phyloP scores from a whole-genome alignment of 768 basidiomycete genomes.

The Kwoniella sp. region DNA sequence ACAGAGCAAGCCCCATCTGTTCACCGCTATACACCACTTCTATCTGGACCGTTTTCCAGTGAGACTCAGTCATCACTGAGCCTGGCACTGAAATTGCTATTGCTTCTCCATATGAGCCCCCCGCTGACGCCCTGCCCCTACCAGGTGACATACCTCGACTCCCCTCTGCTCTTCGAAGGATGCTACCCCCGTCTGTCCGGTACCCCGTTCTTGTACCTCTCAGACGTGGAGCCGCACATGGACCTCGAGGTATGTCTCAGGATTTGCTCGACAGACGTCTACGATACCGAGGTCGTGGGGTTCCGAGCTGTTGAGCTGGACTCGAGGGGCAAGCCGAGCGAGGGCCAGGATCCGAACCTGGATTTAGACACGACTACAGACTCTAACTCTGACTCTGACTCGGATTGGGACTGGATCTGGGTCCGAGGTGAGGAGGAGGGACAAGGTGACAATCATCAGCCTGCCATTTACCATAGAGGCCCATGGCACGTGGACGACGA shows the following conservation, averaged over 20 bases:
- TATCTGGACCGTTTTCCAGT: no score
- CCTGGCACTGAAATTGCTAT: no score
- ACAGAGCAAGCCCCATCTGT: no score
- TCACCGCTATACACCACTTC: not conserved
- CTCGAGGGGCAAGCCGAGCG: not conserved
- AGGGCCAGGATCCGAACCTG: not conserved
- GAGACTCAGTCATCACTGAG: no score
- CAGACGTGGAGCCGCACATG: not conserved
- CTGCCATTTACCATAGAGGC: no score
- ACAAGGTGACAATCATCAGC: no score
- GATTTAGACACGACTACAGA: no score
- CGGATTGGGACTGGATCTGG: no score
- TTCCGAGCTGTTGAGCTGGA: not conserved
- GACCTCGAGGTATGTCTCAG: not conserved
- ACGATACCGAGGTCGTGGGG: constrained; percentile 14
- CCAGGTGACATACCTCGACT: constrained; percentile 9
- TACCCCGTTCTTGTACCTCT: not conserved
- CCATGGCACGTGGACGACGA: no score
- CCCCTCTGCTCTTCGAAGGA: not conserved
- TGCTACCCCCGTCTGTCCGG: constrained; percentile 3
- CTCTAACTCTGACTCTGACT: no score
- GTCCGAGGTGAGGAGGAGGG: no score
- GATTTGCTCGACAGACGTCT: constrained; percentile 9
- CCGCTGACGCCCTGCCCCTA: not conserved
- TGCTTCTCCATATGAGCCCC: not conserved